Evolutionary conservation across 495 filamentous ascomycete species (phyloP).

Genomic region (Xylaria flabelliformis): DNA sequence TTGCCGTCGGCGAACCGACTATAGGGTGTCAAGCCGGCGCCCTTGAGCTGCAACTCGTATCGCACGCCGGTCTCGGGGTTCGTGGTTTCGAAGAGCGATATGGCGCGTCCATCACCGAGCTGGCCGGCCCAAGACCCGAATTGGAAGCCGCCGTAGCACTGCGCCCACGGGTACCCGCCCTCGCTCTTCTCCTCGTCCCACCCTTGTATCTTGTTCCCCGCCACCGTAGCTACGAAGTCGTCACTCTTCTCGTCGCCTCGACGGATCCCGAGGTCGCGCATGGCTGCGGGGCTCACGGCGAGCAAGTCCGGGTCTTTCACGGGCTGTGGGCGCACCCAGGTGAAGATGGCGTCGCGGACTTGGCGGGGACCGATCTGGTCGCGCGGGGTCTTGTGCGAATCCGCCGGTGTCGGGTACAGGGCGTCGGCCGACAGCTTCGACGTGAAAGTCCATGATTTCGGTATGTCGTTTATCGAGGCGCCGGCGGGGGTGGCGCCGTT

Average conservation of each 20-base stretch:
- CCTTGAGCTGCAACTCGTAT: constrained; percentile 93
- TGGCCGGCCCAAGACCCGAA: constrained; percentile 94
- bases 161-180: constrained; percentile 91
- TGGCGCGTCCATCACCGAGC: constrained; percentile 92
- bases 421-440: constrained; percentile 78
- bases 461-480: constrained; percentile 70
- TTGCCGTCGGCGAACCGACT: constrained; percentile 97
- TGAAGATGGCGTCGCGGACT: constrained; percentile 87
- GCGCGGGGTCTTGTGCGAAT: constrained; percentile 80
- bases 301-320: constrained; percentile 77
- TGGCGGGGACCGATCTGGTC: constrained; percentile 77
- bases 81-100: constrained; percentile 88
- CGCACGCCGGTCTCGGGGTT: constrained; percentile 73
- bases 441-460: constrained; percentile 87
- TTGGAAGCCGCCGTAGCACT: constrained; percentile 93
- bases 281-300: constrained; percentile 74
- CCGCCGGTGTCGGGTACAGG: constrained; percentile 77
- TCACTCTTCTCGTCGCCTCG: constrained; percentile 68
- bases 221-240: constrained; percentile 78
- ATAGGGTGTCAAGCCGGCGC: constrained; percentile 91
- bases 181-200: constrained; percentile 64
- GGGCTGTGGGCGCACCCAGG: constrained; percentile 82
- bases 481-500: constrained; percentile 34
- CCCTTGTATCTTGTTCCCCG: constrained; percentile 78
- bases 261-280: constrained; percentile 78